Conservation (phyloP, 148 eudicot genomes). For the Dianthus caryophyllus region DNA sequence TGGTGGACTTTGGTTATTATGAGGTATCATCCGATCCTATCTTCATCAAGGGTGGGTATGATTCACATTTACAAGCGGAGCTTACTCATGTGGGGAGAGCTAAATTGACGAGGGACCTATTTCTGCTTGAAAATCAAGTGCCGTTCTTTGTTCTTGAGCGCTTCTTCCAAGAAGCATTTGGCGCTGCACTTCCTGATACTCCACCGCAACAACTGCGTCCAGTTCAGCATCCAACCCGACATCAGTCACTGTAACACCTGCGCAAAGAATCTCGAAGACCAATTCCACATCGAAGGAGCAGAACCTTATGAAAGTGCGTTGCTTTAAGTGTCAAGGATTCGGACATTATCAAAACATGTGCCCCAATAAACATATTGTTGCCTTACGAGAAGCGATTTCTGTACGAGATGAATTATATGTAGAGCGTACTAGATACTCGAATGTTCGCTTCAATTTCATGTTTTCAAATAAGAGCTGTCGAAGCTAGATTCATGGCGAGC, state of each 20-base stretch:
- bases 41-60: not conserved
- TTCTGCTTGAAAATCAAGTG: constrained; percentile 21
- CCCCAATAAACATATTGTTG: not conserved
- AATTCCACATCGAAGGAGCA: no score
- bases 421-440: no score
- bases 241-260: not conserved
- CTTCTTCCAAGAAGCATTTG: constrained; percentile 13
- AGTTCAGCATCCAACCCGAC: no score
- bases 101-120: constrained; percentile 1
- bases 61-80: not conserved
- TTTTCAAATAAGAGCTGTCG: constrained; percentile 5
- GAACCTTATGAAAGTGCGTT: no score
- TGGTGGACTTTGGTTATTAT: no score
- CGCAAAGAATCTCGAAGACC: not conserved
- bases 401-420: no score
- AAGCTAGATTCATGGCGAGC: constrained; percentile 6
- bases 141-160: constrained; percentile 15
- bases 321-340: no score
- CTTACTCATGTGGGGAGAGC: not conserved
- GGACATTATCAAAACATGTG: not conserved
- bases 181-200: not conserved
- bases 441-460: not conserved
- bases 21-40: not conserved
- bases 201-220: no score
- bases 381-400: no score